Percentiles rank a stretch among this genome's conserved stretches.
phyloP scores from a whole-genome alignment of 2,329 filamentous ascomycete genomes.

The Huntiella bhutanensis region DNA sequence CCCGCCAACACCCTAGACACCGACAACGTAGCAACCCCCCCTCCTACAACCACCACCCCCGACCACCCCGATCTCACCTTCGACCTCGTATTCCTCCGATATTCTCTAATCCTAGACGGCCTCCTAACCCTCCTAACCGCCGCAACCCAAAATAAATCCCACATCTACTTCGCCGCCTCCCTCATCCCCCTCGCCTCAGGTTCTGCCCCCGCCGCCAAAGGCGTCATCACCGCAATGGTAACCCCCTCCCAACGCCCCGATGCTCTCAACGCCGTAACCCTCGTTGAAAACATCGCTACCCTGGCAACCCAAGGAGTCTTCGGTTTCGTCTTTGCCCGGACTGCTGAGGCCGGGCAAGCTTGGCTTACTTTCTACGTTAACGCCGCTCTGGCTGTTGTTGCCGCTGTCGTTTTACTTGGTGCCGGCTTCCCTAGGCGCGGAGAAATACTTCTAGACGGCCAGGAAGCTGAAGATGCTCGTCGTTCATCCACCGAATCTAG shows the following conservation, averaged over 20 bases:
- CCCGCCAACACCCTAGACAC: slow-evolving; percentile 28
- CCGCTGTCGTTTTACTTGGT: slow-evolving; percentile 7
- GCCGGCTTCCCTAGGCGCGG: slow-evolving; percentile 6
- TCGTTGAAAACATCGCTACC: slow-evolving; percentile 50
- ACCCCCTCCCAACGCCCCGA: slow-evolving; percentile 41
- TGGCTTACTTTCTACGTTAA: slow-evolving; percentile 50
- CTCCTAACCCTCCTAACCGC: slow-evolving; percentile 42
- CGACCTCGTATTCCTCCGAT: slow-evolving; percentile 48
- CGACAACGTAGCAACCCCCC: slow-evolving; percentile 13
- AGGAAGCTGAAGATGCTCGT: slow-evolving; percentile 4
- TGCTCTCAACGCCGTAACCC: slow-evolving; percentile 47
- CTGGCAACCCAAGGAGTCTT: slow-evolving; percentile 47
- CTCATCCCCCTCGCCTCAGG: slow-evolving; percentile 51
- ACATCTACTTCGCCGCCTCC: slow-evolving; percentile 47
- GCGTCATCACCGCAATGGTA: slow-evolving; percentile 55
- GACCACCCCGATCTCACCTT: slow-evolving; percentile 32
- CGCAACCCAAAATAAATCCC: slow-evolving; percentile 44
- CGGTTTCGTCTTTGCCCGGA: slow-evolving; percentile 44
- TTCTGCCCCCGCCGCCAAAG: slow-evolving; percentile 50
- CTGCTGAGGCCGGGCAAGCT: slow-evolving; percentile 39
- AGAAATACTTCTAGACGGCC: slow-evolving; percentile 4
- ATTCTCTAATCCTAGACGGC: slow-evolving; percentile 46
- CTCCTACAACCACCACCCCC: slow-evolving; percentile 16
- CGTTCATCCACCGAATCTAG: slow-evolving; percentile 12
- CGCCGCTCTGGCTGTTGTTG: slow-evolving; percentile 21